Conservation (phyloP, 352 stramenopile species). For the Elongisporangium senticosum region DNA sequence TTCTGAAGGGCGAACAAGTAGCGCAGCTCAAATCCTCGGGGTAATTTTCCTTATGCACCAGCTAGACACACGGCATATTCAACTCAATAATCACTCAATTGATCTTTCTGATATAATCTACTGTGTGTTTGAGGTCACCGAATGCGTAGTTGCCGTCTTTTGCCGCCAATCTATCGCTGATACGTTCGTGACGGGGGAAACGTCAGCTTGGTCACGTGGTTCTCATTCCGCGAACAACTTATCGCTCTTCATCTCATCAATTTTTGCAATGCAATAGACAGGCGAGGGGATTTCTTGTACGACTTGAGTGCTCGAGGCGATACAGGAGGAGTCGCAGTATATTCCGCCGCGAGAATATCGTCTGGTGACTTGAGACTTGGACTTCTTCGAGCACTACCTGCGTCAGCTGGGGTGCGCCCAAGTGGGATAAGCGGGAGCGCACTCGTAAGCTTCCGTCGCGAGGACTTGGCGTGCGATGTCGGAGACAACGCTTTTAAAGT, state of each 20-base stretch:
- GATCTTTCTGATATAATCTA: too few species aligned
- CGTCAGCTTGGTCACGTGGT: too few species aligned
- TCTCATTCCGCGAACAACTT: too few species aligned
- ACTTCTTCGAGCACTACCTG: slow-evolving; percentile 9
- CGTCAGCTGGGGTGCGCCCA: neutral
- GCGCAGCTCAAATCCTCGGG: slow-evolving; percentile 36
- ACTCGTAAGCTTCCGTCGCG: slow-evolving; percentile 24
- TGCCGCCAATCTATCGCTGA: too few species aligned
- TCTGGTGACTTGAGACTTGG: slow-evolving; percentile 12
- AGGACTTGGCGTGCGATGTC: slow-evolving; percentile 27
- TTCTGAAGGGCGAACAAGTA: slow-evolving; percentile 17
- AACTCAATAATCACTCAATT: neutral
- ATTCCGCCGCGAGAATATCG: slow-evolving; percentile 20
- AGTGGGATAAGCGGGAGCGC: slow-evolving; percentile 12
- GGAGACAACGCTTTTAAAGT: slow-evolving; percentile 29
- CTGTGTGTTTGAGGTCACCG: neutral
- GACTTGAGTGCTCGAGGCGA: slow-evolving; percentile 42
- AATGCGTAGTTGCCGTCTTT: too few species aligned
- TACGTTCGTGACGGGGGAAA: too few species aligned
- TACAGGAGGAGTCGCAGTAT: slow-evolving; percentile 18
- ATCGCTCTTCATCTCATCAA: slow-evolving; percentile 33
- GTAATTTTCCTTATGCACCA: slow-evolving; percentile 5
- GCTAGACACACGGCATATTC: neutral
- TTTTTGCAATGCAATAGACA: slow-evolving; percentile 37
- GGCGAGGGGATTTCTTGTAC: slow-evolving; percentile 35